These are phyloP conservation scores for Pseudomonodictys pantanalensis DNA, from an alignment of 495 filamentous ascomycete species.

Conservation along the genomic window DNA sequence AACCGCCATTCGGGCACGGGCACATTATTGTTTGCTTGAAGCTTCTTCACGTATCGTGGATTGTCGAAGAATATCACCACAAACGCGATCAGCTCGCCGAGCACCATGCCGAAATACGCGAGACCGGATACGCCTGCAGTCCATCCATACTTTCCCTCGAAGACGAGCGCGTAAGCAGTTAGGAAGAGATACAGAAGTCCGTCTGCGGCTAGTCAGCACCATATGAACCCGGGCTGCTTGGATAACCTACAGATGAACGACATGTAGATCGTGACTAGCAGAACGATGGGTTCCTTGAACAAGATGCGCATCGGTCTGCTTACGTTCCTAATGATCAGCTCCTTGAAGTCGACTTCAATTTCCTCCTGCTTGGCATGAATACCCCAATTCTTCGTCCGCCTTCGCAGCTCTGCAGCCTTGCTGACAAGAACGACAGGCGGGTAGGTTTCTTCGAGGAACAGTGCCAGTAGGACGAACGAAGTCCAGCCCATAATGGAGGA, in stretches of 20 bases:
- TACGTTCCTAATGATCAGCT: constrained; percentile 46
- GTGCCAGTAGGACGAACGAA: constrained; percentile 5
- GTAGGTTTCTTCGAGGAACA: constrained; percentile 33
- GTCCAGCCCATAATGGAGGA: constrained; percentile 23
- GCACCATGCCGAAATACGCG: constrained; percentile 47
- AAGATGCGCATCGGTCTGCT: constrained; percentile 47
- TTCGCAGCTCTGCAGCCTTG: constrained; percentile 45
- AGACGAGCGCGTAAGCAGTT: constrained; percentile 48
- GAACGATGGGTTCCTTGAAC: constrained; percentile 47
- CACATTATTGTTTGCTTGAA: constrained; percentile 41
- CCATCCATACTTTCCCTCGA: constrained; percentile 44
- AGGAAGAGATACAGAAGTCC: constrained; percentile 49
- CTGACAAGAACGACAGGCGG: constrained; percentile 25
- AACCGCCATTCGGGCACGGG: constrained; percentile 31
- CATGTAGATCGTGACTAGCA: constrained; percentile 48
- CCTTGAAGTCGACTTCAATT: constrained; percentile 43
- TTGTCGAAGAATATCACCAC: constrained; percentile 37
- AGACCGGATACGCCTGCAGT: constrained; percentile 44
- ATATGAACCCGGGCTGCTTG: too few species aligned
- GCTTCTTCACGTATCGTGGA: constrained; percentile 53
- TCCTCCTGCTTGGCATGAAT: constrained; percentile 52
- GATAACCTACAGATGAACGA: constrained; percentile 18
- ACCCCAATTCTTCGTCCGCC: constrained; percentile 46
- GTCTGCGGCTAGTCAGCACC: constrained; percentile 34
- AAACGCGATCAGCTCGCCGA: constrained; percentile 45